Percentiles rank a stretch among this genome's conserved stretches.
These are phyloP conservation scores for Calendula officinalis DNA, from an alignment of 129 eudicot genomes.

Conservation along the genomic window DNA sequence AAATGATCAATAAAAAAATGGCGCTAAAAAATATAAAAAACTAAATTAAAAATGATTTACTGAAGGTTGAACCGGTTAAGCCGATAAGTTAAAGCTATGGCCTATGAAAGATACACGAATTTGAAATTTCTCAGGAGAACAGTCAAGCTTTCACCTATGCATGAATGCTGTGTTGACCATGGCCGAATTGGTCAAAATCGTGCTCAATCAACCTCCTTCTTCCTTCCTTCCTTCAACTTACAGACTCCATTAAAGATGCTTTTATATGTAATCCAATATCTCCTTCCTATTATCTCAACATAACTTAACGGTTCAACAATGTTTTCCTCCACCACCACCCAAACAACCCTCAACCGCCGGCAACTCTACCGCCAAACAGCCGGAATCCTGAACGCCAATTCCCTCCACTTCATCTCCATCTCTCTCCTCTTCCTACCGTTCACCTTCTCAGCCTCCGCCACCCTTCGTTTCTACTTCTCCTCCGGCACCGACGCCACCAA, in stretches of 20 bases:
- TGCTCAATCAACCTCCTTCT: neutral
- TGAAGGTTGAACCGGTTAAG: too few relatives aligned
- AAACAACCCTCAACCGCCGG: slow-evolving; percentile 17
- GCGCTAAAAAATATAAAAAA: too few relatives aligned
- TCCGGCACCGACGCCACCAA: slow-evolving; percentile 28
- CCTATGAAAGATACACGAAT: too few relatives aligned
- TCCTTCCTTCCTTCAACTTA: neutral
- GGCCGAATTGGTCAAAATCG: neutral
- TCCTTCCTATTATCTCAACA: neutral
- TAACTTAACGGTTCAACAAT: slow-evolving; percentile 2
- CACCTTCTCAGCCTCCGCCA: slow-evolving; percentile 38
- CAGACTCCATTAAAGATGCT: neutral
- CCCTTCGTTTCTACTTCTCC: slow-evolving; percentile 26
- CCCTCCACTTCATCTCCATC: slow-evolving; percentile 60
- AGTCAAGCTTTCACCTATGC: neutral
- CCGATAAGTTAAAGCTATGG: too few relatives aligned
- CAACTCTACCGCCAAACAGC: slow-evolving; percentile 34
- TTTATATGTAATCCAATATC: neutral
- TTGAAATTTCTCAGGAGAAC: too few relatives aligned
- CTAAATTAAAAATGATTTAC: too few relatives aligned
- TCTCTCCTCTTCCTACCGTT: slow-evolving; percentile 64
- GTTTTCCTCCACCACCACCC: slow-evolving; percentile 18
- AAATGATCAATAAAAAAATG: too few relatives aligned
- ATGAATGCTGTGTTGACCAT: neutral
- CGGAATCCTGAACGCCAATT: slow-evolving; percentile 40